Evolutionary conservation across 352 stramenopile species (phyloP).

Genomic region (Peronospora farinosa): DNA sequence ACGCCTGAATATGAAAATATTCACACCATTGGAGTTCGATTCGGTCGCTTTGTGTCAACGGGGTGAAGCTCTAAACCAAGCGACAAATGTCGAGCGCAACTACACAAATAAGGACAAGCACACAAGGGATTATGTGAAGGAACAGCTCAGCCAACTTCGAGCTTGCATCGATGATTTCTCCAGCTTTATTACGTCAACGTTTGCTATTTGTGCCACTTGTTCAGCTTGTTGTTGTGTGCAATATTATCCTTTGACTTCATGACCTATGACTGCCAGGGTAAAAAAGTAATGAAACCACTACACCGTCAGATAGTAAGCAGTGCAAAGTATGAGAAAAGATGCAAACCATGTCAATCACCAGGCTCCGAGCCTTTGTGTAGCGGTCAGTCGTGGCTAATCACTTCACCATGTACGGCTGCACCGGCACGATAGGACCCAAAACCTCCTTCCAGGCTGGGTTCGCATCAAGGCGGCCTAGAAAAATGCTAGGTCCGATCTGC

Average conservation of each 20-base stretch:
- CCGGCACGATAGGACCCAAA: conserved; percentile 41
- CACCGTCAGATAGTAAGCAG: background rate
- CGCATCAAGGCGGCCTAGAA: conserved; percentile 66
- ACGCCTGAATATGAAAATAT: conserved; percentile 12
- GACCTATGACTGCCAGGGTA: conserved; percentile 1
- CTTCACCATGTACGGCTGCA: conserved; percentile 32
- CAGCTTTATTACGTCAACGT: too few relatives aligned
- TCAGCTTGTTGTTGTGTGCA: background rate
- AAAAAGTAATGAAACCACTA: background rate
- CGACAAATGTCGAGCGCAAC: too few relatives aligned
- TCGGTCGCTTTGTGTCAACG: too few relatives aligned
- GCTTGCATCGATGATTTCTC: too few relatives aligned
- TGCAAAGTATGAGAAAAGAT: conserved; percentile 8
- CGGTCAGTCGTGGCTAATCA: conserved; percentile 1
- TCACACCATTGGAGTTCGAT: too few relatives aligned
- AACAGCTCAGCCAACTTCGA: too few relatives aligned
- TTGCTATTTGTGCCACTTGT: too few relatives aligned
- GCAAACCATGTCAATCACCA: background rate
- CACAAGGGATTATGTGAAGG: too few relatives aligned
- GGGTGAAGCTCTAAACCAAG: too few relatives aligned
- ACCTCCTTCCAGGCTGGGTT: conserved; percentile 54
- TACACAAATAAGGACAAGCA: too few relatives aligned
- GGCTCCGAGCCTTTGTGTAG: background rate
- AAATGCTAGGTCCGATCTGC: conserved; percentile 80
- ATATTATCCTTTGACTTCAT: background rate